These are phyloP conservation scores for Medicago lupulina DNA, from an alignment of 306 rosid genomes.

Conservation along the genomic window DNA sequence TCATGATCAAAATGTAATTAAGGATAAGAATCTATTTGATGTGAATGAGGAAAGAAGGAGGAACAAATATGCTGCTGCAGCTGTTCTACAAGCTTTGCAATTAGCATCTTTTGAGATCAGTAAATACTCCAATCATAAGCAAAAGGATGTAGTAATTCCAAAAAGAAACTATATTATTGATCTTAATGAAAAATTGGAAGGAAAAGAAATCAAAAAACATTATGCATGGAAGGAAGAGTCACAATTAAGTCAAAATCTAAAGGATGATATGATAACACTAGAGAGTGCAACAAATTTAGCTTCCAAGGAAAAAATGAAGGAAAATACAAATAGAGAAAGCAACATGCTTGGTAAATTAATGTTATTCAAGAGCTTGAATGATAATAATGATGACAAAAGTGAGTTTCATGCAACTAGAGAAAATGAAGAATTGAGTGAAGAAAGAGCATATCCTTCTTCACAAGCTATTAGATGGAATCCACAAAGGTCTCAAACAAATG, in stretches of 20 bases:
- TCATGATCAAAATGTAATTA: conserved; percentile 6
- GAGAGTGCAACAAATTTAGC: not conserved
- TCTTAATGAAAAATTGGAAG: conserved; percentile 25
- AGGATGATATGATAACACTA: conserved; percentile 3
- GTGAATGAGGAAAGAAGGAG: conserved; percentile 44
- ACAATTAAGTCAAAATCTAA: conserved; percentile 22
- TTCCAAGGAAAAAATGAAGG: conserved; percentile 33
- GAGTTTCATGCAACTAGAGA: conserved; percentile 29
- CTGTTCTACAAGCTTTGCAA: conserved; percentile 52
- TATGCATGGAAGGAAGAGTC: conserved; percentile 41
- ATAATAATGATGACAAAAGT: conserved; percentile 19
- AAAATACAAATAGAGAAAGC: conserved; percentile 15
- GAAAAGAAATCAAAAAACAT: conserved; percentile 34
- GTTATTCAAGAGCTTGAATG: conserved; percentile 29
- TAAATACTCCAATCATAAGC: conserved; percentile 35
- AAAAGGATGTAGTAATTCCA: conserved; percentile 30
- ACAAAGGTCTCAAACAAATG: conserved; percentile 44
- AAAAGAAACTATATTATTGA: conserved; percentile 11
- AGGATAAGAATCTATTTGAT: conserved; percentile 37
- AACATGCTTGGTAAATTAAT: conserved; percentile 6
- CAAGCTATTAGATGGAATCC: conserved; percentile 43
- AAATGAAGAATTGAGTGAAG: conserved; percentile 39
- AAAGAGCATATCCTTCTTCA: conserved; percentile 35
- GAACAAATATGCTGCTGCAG: conserved; percentile 41
- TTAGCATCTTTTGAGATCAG: conserved; percentile 45